Conservation (phyloP, 345 rosid genomes). For the Ceriops zippeliana region DNA sequence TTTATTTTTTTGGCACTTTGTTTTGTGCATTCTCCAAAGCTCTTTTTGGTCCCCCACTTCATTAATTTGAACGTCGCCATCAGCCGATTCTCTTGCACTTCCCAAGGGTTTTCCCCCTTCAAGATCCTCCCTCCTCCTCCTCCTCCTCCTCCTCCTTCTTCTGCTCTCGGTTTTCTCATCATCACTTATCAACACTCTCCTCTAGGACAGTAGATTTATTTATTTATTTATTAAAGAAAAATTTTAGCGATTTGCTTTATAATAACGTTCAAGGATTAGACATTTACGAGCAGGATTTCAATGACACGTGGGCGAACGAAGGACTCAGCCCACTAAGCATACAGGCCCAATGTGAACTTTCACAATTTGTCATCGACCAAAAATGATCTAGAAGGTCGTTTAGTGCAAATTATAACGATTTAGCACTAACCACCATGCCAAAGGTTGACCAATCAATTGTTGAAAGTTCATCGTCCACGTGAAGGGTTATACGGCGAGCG, state of each 20-base stretch:
- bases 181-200: not conserved
- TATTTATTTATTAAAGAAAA: too few relatives aligned
- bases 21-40: conserved; percentile 2
- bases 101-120: not conserved
- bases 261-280: not conserved
- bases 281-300: too few relatives aligned
- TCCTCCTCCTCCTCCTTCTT: not conserved
- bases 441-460: conserved; percentile 9
- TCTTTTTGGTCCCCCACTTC: conserved; percentile 10
- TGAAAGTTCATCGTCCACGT: conserved; percentile 6
- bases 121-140: not conserved
- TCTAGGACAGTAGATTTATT: too few relatives aligned
- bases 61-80: not conserved
- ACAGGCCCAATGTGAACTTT: too few relatives aligned
- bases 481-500: not conserved
- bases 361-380: too few relatives aligned
- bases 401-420: conserved; percentile 10
- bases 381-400: not conserved
- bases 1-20: too few relatives aligned
- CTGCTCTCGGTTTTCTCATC: not conserved
- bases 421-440: conserved; percentile 6
- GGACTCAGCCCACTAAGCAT: not conserved
- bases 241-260: too few relatives aligned
- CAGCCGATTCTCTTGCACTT: conserved; percentile 16
- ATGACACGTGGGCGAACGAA: too few relatives aligned